Base-by-base conservation (phyloP, 306 rosid species). In the Pterocarpus macrocarpus region DNA sequence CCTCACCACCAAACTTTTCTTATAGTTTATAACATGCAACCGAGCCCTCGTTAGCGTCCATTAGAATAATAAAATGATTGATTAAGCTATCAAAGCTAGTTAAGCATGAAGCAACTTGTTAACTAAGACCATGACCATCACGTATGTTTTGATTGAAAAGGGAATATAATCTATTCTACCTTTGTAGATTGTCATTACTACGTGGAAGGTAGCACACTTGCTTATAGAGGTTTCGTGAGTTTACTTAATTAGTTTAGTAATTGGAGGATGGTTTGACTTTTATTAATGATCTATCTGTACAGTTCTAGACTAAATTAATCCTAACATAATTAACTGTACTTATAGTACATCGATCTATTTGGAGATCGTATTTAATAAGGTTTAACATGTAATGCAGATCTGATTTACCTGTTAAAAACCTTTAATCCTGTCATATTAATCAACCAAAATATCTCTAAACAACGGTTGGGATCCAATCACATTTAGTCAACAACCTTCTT, bases 201-300 rank as follows among this genome's bases (percentile, higher is more conserved):
- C 59, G 38, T 81, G 43, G 62, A 55, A 74, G 50, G 62, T 41
- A 65, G 65, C 68, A 63, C 58, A 58, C 38, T 72, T 64, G 49
- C 38, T 72, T 71, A 61, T 38, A 17, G 52, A 55, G 41, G 15
- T 33, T 17, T 81, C 7, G 38, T 68, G 64, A 33, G 44, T 38
- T 77, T 80, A 64, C 83, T 64, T 8, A 36, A 62, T 50, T 63
- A 41, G 63, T 65, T 66, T 65, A 68, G 35, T 22, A 45, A 28
- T 71, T 77, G 13, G 61, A 58, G 64, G 73, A 36, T 64, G 69
- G 38, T 77, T 76, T 87, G 85, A 85, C 86, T 82, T 85, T 75
- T 69, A 45, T 53, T 34, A n/a, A 39, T 12, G 47, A 15, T 30
- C 67, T 63, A 14, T 16, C 62, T 53, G 9, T 68, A 41, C 44